These are phyloP conservation scores for Rehmannia glutinosa DNA, from an alignment of 257 asterid genomes.

Conservation along the genomic window DNA sequence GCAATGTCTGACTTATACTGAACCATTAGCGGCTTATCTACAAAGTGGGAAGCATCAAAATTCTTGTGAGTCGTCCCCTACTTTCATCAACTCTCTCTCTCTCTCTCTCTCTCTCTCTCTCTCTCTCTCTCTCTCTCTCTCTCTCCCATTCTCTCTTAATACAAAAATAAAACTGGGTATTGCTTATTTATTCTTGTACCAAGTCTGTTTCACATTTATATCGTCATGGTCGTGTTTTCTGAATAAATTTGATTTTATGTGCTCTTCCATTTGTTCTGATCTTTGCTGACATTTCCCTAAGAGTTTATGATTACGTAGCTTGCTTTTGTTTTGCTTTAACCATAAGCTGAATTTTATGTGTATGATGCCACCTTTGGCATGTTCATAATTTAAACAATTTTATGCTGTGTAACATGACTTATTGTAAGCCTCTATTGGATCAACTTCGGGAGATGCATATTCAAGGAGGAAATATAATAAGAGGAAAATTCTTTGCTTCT, in stretches of 20 bases:
- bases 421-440: not conserved
- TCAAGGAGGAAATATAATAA: not conserved
- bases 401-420: not conserved
- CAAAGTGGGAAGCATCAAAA: slow-evolving; percentile 94
- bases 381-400: too few species aligned
- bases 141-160: too few species aligned
- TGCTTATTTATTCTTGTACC: not conserved
- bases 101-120: too few species aligned
- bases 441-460: not conserved
- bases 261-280: not conserved
- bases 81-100: too few species aligned
- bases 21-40: slow-evolving; percentile 95
- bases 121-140: too few species aligned
- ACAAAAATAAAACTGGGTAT: not conserved
- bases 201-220: not conserved
- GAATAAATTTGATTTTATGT: not conserved
- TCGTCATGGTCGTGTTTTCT: not conserved
- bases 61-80: slow-evolving; percentile 64
- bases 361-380: too few species aligned
- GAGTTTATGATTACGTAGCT: not conserved
- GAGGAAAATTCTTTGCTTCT: too few species aligned
- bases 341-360: not conserved
- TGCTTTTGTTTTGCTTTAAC: not conserved
- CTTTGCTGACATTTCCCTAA: not conserved
- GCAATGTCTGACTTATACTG: slow-evolving; percentile 95